Evolutionary conservation across 192 early-diverging fungal genomes (phyloP).

Genomic region (Kickxella alabastrina): DNA sequence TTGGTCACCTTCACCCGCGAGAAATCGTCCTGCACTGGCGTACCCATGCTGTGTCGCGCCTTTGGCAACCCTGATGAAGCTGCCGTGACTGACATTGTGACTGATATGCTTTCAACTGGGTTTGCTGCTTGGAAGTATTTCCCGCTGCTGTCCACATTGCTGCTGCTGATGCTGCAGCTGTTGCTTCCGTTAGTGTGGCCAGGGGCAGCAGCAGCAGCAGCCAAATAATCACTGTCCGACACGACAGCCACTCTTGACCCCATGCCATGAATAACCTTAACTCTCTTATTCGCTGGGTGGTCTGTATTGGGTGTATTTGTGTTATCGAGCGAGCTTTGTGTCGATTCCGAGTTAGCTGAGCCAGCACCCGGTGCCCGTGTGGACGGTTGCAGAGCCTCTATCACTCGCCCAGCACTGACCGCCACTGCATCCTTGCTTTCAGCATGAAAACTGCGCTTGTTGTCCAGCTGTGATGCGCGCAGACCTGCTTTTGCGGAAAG

Average conservation of each 20-base stretch:
- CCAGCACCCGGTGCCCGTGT: not conserved
- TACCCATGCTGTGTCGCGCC: constrained; percentile 36
- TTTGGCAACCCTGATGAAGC: constrained; percentile 16
- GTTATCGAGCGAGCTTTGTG: not conserved
- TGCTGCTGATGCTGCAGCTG: no score
- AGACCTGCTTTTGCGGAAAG: not conserved
- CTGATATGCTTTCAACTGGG: not conserved
- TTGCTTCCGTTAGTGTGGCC: no score
- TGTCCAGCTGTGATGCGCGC: no score
- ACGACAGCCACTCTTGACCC: constrained; percentile 7
- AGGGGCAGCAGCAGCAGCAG: constrained; percentile 11
- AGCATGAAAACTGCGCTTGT: not conserved
- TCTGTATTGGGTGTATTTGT: constrained; percentile 4
- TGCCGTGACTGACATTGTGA: not conserved
- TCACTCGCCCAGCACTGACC: not conserved
- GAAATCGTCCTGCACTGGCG: constrained; percentile 58
- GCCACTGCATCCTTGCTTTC: not conserved
- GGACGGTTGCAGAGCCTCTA: not conserved
- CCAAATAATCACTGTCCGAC: constrained; percentile 39
- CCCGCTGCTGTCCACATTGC: constrained; percentile 2
- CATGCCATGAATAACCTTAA: constrained; percentile 6
- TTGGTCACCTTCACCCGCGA: constrained; percentile 67
- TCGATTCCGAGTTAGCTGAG: not conserved
- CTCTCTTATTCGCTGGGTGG: constrained; percentile 28
- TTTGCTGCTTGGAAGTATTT: constrained; percentile 4